phyloP scores from a whole-genome alignment of 768 basidiomycete species.

The Mrakia hoshinonis region DNA sequence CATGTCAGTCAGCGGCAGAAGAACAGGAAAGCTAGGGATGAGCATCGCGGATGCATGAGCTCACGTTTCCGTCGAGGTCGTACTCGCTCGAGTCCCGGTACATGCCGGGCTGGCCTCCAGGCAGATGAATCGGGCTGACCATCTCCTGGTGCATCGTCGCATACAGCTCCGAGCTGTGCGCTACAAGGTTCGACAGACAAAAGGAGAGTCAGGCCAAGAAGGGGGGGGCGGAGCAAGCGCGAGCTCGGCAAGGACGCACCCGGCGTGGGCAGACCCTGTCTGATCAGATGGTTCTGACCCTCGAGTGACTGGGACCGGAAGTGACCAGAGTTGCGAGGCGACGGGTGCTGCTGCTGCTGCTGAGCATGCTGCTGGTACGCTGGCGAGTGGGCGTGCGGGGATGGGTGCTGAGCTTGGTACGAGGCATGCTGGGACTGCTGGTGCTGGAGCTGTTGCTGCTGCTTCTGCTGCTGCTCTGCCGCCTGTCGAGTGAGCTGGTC shows the following conservation, averaged over 20 bases:
- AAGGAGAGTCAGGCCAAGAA: conserved; percentile 1
- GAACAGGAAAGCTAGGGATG: neutral
- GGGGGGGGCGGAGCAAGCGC: neutral
- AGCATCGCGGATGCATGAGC: conserved; percentile 17
- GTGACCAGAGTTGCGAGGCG: neutral
- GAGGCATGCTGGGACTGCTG: neutral
- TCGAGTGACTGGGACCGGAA: neutral
- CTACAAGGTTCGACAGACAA: conserved; percentile 39
- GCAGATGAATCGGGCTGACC: conserved; percentile 32
- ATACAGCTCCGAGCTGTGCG: conserved; percentile 52
- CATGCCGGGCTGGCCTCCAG: conserved; percentile 29
- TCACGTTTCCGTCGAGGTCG: conserved; percentile 36
- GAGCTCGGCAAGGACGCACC: neutral
- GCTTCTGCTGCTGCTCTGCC: conserved; percentile 2
- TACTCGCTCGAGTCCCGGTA: conserved; percentile 26
- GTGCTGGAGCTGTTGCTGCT: neutral
- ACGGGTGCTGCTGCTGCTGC: conserved; percentile 5
- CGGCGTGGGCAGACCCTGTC: conserved; percentile 14
- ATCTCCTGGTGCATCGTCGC: conserved; percentile 35
- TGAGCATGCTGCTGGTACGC: neutral
- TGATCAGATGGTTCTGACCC: neutral
- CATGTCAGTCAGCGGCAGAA: neutral
- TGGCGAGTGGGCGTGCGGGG: neutral
- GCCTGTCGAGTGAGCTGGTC: conserved; percentile 9
- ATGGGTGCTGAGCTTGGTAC: neutral